Evolutionary conservation across 2,329 filamentous ascomycete genomes (phyloP).

Genomic region (Fusarium falciforme): DNA sequence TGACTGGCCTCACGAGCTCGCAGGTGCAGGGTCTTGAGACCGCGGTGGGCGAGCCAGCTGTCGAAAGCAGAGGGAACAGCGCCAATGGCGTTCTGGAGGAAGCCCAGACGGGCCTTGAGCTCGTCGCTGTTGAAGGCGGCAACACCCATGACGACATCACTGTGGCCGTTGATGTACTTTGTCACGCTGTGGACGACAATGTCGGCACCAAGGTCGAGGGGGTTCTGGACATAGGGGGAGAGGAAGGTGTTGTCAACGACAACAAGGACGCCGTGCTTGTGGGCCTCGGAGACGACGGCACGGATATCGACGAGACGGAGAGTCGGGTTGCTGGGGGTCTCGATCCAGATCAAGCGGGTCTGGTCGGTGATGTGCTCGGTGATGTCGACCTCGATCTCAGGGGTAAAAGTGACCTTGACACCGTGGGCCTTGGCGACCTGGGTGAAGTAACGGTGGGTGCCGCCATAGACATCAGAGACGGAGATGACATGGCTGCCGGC

Average conservation of each 20-base stretch:
- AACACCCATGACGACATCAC: conserved; percentile 97
- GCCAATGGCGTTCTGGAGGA: conserved; percentile 97
- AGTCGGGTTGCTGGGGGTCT: conserved; percentile 94
- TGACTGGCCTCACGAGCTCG: conserved; percentile 85
- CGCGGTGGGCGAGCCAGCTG: conserved; percentile 97
- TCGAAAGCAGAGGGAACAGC: conserved; percentile 96
- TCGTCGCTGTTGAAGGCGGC: conserved; percentile 92
- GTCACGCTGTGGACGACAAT: conserved; percentile 97
- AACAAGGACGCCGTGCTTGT: conserved; percentile 88
- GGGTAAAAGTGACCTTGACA: conserved; percentile 93
- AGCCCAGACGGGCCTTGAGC: conserved; percentile 80
- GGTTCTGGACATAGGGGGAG: conserved; percentile 96
- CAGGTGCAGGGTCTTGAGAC: conserved; percentile 95
- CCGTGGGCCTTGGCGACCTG: conserved; percentile 96
- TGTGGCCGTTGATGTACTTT: conserved; percentile 99
- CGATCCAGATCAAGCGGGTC: conserved; percentile 96
- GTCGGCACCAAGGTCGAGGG: conserved; percentile 93
- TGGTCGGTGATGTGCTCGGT: conserved; percentile 84
- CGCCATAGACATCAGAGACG: conserved; percentile 97
- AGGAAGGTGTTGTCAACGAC: conserved; percentile 99
- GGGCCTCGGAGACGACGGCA: conserved; percentile 83
- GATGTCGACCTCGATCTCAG: conserved; percentile 90
- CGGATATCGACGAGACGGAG: conserved; percentile 92
- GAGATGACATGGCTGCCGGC: conserved; percentile 94
- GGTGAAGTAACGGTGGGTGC: conserved; percentile 98